Base-by-base conservation (phyloP, 1,284 basidiomycete species). In the Taiwanofungus camphoratus region DNA sequence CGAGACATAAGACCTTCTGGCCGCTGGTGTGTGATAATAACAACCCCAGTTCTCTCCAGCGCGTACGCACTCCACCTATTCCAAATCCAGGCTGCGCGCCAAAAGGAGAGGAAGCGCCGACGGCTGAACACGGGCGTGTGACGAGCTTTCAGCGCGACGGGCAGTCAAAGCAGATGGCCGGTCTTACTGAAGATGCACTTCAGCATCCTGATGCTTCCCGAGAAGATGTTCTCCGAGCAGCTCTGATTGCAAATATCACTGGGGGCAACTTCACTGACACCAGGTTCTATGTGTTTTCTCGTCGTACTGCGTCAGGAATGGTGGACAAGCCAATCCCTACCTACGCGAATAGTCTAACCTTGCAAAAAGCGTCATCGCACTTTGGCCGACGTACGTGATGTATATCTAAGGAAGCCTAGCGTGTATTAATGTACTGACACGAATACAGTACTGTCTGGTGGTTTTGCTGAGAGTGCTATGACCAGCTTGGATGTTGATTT, bases 291-390 rank as follows among this genome's bases (percentile, higher is more conserved):
- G 20, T 49, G 6, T 54, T 43, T 36, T 51, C 55, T 11, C 39
- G 42, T 18, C 50, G 52, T 16, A 24, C 35, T 3, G 15, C 26
- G 2, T 40, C 41, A 11, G 51, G 52, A 2, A 37, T 37, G 16
- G 45, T 54, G 1, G 46, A 46, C 12, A 45, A 33, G 5, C 50
- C 49, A 4, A 37, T 24, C 3, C 13, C 46, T 0, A 36, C 53
- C 7, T 55, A 48, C 37, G 54, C 49, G 2, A 57, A 51, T 34
- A 52, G 54, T 35, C 24, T 18, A 5, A 36, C 52, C 3, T 29
- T 57, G 32, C 40, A 44, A 20, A 44, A 37, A 11, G 42, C 42
- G 15, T 41, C 42, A 2, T 36, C 45, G 20, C 36, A 52, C 29
- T 54, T 54, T 36, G 35, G 20, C 9, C 23, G 23, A 4, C 46